Percentiles rank a stretch among this genome's conserved stretches.
phyloP scores from a whole-genome alignment of 75 land plant genomes.

The Picea sitchensis region DNA sequence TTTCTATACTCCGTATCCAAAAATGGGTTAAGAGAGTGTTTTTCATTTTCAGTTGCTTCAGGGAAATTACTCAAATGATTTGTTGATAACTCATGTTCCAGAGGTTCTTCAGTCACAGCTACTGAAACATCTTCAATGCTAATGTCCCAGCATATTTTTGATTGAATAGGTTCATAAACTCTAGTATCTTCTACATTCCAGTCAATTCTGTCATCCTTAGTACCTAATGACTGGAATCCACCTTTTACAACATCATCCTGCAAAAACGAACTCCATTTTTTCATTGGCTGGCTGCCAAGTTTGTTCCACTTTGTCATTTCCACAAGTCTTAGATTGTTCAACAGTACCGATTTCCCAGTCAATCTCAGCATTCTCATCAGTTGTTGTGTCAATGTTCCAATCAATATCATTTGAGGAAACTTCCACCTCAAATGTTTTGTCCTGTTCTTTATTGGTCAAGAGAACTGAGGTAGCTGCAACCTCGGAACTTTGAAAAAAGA shows the following conservation, averaged over 20 bases:
- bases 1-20: slow-evolving; percentile 82
- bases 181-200: slow-evolving; percentile 11
- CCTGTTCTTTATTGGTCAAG: not conserved
- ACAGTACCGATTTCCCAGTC: slow-evolving; percentile 77
- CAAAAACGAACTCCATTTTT: not conserved
- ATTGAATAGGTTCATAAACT: slow-evolving; percentile 19
- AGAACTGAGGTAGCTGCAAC: slow-evolving; percentile 21
- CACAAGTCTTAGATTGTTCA: slow-evolving; percentile 44
- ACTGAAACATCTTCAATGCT: slow-evolving; percentile 66
- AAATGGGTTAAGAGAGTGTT: slow-evolving; percentile 47
- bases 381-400: slow-evolving; percentile 41
- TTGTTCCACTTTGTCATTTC: slow-evolving; percentile 23
- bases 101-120: slow-evolving; percentile 18
- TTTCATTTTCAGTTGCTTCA: slow-evolving; percentile 13
- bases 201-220: slow-evolving; percentile 10
- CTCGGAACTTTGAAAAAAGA: slow-evolving; percentile 29
- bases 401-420: slow-evolving; percentile 34
- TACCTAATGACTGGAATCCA: not conserved
- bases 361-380: slow-evolving; percentile 47
- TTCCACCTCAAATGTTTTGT: slow-evolving; percentile 5
- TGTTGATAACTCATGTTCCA: not conserved
- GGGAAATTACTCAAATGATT: not conserved
- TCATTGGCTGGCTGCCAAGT: not conserved
- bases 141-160: slow-evolving; percentile 85
- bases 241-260: not conserved